Evolutionary conservation across 2,329 filamentous ascomycete genomes (phyloP).

Genomic region (Apiospora saccharicola): DNA sequence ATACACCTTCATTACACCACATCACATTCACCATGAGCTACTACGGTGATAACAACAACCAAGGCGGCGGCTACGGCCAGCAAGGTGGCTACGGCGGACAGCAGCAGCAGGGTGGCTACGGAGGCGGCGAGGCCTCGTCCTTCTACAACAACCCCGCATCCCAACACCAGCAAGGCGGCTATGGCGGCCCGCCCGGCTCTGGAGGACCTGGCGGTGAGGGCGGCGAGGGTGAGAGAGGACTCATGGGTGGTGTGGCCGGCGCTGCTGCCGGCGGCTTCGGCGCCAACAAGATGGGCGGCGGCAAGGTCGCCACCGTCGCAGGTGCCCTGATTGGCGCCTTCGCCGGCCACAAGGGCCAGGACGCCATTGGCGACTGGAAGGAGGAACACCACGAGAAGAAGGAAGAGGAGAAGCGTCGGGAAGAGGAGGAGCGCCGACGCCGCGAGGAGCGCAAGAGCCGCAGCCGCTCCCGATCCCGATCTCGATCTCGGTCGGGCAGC

Average conservation of each 20-base stretch:
- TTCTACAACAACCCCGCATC: constrained; percentile 19
- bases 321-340: constrained; percentile 51
- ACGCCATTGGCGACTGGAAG: constrained; percentile 45
- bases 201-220: constrained; percentile 30
- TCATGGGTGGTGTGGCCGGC: constrained; percentile 50
- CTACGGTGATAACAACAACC: constrained; percentile 18
- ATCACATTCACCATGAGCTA: constrained; percentile 15
- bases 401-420: constrained; percentile 35
- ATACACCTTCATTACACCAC: not conserved
- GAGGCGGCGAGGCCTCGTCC: constrained; percentile 11
- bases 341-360: constrained; percentile 51
- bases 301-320: constrained; percentile 38
- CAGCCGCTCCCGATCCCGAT: not conserved
- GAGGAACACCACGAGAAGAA: constrained; percentile 46
- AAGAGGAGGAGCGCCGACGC: constrained; percentile 35
- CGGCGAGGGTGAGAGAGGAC: constrained; percentile 49
- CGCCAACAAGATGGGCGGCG: constrained; percentile 49
- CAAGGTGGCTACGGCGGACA: constrained; percentile 15
- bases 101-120: not conserved
- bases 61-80: constrained; percentile 18
- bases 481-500: constrained; percentile 5
- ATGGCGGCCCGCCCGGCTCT: constrained; percentile 29
- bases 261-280: constrained; percentile 50
- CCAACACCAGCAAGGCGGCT: constrained; percentile 13
- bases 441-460: constrained; percentile 24